Evolutionary conservation across 1,139 yeast species (phyloP).

Genomic region (Scheffersomyces titani): DNA sequence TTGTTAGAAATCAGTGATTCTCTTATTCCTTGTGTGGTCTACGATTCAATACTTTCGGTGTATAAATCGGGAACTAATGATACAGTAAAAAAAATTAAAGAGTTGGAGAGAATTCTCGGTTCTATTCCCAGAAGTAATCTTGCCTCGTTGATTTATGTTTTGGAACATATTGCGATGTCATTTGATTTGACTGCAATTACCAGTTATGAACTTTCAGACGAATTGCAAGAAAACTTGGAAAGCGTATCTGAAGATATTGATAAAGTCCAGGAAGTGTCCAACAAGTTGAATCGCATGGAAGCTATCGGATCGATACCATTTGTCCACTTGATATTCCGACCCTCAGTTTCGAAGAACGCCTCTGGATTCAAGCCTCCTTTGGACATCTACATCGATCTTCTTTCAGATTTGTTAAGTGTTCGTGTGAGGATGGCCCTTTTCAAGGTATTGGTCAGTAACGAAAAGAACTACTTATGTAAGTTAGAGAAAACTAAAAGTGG

Average conservation of each 20-base stretch:
- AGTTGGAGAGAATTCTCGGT: conserved; percentile 28
- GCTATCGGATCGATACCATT: conserved; percentile 42
- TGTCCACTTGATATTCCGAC: conserved; percentile 43
- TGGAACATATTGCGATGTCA: conserved; percentile 36
- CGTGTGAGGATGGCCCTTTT: conserved; percentile 27
- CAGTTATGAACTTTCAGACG: conserved; percentile 33
- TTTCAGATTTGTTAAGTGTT: conserved; percentile 29
- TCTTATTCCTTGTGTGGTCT: conserved; percentile 44
- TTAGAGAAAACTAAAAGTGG: conserved; percentile 34
- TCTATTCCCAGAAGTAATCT: conserved; percentile 46
- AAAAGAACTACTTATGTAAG: conserved; percentile 28
- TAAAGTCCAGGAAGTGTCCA: conserved; percentile 13
- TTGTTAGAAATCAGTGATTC: conserved; percentile 46
- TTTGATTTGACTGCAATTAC: conserved; percentile 27
- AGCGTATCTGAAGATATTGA: conserved; percentile 6
- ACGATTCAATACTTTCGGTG: conserved; percentile 32
- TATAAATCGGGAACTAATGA: conserved; percentile 15
- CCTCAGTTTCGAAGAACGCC: conserved; percentile 37
- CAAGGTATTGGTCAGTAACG: conserved; percentile 29
- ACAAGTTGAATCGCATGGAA: conserved; percentile 36
- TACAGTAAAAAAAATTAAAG: conserved; percentile 12
- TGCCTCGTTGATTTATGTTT: conserved; percentile 35
- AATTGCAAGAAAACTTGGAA: conserved; percentile 14
- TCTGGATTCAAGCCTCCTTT: conserved; percentile 47
- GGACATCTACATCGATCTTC: conserved; percentile 25